Evolutionary conservation across 768 basidiomycete species (phyloP), one percentile per base, ranked within the genome.

Genomic region (Wakefieldia striispora): DNA sequence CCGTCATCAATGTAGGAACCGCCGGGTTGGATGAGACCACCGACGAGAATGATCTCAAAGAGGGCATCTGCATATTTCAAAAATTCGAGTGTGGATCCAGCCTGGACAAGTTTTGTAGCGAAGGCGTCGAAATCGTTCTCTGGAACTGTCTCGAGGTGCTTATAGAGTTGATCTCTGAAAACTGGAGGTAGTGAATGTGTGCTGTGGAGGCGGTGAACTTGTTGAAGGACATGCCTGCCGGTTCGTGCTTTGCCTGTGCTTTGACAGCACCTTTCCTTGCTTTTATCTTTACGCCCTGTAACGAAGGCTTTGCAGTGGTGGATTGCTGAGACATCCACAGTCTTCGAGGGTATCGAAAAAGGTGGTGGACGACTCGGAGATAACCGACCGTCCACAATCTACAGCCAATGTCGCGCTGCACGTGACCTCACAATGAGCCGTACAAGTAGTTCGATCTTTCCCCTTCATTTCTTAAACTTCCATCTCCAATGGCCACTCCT

Each of bases 61-160:
- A 98, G 85, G 48, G 87, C 80, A 61, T 97, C 94, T 72, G 92
- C 90, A 85, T 98, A 97, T 75, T 97, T 97, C 71, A 95, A 84
- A 64, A 84, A 87, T 72, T 99, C 97, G 69, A 99, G 88, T 42
- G 90, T 86, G 21, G 87, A 83, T 37, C 95, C 95, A 49, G 95
- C 94, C 70, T 89, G 87, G 59, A 93, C 80, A 62, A 99, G 83
- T 72, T 92, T 92, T 62, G 83, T 78, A 39, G 85, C 71, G 67
- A 88, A 84, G 12, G 81, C 75, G 57, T 95, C 93, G 68, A 92
- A 94, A 64, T 94, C 91, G 68, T 76, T 79, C 48, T 79, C 77
- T 20, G 81, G 78, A 40, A 91, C 84, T 24, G 88, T 85, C 75
- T 93, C 90, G 40, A 95, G 81, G 60, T 93, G 84, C 71, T 92